These are phyloP conservation scores for Omphalotus guepiniiformis DNA, from an alignment of 768 basidiomycete genomes.

Conservation along the genomic window DNA sequence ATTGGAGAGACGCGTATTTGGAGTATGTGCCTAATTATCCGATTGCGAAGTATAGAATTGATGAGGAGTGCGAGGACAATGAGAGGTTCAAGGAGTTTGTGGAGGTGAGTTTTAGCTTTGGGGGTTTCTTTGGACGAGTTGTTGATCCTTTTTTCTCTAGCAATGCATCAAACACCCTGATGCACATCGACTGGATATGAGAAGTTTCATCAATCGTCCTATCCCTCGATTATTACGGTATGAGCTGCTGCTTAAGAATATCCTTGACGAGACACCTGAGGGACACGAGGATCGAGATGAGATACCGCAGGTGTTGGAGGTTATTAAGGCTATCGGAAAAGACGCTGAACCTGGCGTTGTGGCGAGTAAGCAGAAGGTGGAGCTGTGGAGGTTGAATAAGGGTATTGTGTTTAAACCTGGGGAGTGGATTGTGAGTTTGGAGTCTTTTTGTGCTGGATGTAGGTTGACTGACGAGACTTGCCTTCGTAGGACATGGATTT, in stretches of 20 bases:
- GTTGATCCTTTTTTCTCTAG: slow-evolving; percentile 18
- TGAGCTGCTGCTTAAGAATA: slow-evolving; percentile 75
- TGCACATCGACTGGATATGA: slow-evolving; percentile 83
- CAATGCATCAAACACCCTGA: slow-evolving; percentile 60
- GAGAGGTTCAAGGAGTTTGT: slow-evolving; percentile 76
- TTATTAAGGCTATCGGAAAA: slow-evolving; percentile 83
- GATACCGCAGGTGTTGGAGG: slow-evolving; percentile 72
- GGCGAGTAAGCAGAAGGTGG: slow-evolving; percentile 84
- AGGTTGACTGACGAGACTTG: not conserved
- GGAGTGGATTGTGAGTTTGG: slow-evolving; percentile 51
- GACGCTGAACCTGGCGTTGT: slow-evolving; percentile 84
- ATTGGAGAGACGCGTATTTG: slow-evolving; percentile 91
- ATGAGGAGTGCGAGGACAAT: slow-evolving; percentile 83
- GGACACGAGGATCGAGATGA: slow-evolving; percentile 62
- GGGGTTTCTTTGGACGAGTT: no score
- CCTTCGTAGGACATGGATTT: slow-evolving; percentile 77
- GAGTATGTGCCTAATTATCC: slow-evolving; percentile 92
- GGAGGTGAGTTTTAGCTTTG: slow-evolving; percentile 72
- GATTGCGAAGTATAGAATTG: slow-evolving; percentile 82
- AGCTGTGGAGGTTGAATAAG: slow-evolving; percentile 82
- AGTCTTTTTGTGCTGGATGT: not conserved
- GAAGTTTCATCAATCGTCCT: slow-evolving; percentile 88
- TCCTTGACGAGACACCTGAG: slow-evolving; percentile 69
- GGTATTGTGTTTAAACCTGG: slow-evolving; percentile 77
- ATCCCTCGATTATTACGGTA: slow-evolving; percentile 89